A percentile compares a stretch with the other conserved stretches of the same genome.
Conservation (phyloP, 345 rosid species). For the Conringia planisiliqua region DNA sequence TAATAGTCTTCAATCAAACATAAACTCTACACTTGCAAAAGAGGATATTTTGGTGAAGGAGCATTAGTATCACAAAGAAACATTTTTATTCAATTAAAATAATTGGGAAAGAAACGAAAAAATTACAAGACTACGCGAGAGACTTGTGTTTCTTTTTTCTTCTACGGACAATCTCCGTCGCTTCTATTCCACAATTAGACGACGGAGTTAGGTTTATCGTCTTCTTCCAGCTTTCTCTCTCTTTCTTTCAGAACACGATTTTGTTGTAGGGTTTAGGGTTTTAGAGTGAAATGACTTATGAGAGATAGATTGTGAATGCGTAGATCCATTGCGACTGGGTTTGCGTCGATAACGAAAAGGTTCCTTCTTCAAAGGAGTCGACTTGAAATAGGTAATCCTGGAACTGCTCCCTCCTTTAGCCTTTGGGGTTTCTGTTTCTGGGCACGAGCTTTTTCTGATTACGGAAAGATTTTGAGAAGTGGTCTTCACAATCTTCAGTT, state of each 20-base stretch:
- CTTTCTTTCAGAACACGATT: background rate
- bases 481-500: slow-evolving; percentile 7
- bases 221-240: background rate
- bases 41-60: background rate
- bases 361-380: background rate
- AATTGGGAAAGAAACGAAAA: background rate
- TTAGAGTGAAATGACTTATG: background rate
- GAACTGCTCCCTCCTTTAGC: background rate
- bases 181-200: background rate
- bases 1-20: background rate
- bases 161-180: background rate
- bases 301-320: slow-evolving; percentile 21
- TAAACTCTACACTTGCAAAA: background rate
- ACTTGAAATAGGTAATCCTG: background rate
- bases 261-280: background rate
- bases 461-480: slow-evolving; percentile 1
- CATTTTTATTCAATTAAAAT: background rate
- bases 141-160: background rate
- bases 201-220: background rate
- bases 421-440: slow-evolving; percentile 13
- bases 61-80: background rate
- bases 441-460: slow-evolving; percentile 8
- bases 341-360: background rate
- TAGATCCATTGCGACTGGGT: slow-evolving; percentile 25
- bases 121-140: too few species aligned